These are phyloP conservation scores for Coniferiporia weirii DNA, from an alignment of 1,284 basidiomycete species.

Conservation along the genomic window DNA sequence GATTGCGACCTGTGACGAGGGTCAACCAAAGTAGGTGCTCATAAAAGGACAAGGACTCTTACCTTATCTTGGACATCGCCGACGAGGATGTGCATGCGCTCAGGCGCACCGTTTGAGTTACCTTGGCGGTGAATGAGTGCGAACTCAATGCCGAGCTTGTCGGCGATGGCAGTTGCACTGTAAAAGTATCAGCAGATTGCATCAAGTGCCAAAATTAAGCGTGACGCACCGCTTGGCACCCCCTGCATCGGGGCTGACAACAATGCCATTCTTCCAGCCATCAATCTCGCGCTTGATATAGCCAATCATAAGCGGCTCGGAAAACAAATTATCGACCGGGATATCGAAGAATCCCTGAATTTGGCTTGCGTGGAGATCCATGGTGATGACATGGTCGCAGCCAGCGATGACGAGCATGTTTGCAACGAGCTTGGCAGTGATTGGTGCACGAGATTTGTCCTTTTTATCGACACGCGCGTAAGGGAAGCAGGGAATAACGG, in stretches of 20 bases:
- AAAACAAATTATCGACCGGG: slow-evolving; percentile 95
- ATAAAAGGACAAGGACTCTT: slow-evolving; percentile 18
- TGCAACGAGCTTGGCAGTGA: slow-evolving; percentile 97
- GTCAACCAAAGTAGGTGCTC: slow-evolving; percentile 1
- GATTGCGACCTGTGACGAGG: slow-evolving; percentile 66
- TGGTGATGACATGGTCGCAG: slow-evolving; percentile 98
- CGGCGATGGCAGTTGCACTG: slow-evolving; percentile 92
- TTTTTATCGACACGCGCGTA: slow-evolving; percentile 99
- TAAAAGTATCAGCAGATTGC: slow-evolving; percentile 9
- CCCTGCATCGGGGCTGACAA: slow-evolving; percentile 96
- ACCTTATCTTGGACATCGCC: slow-evolving; percentile 95
- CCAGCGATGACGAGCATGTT: slow-evolving; percentile 97
- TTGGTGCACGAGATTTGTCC: slow-evolving; percentile 93
- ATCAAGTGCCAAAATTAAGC: slow-evolving; percentile 4
- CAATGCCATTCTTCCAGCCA: slow-evolving; percentile 85
- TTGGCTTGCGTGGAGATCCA: slow-evolving; percentile 97
- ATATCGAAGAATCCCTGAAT: slow-evolving; percentile 99
- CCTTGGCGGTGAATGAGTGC: slow-evolving; percentile 93
- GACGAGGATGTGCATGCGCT: slow-evolving; percentile 91
- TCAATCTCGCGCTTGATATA: slow-evolving; percentile 89
- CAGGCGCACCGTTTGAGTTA: slow-evolving; percentile 51
- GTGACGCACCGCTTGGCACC: slow-evolving; percentile 87
- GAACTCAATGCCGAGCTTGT: slow-evolving; percentile 94
- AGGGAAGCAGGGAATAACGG: slow-evolving; percentile 96
- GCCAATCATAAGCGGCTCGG: slow-evolving; percentile 81